Conservation (phyloP, 1,284 basidiomycete genomes). For the Bondarzewia mesenterica region DNA sequence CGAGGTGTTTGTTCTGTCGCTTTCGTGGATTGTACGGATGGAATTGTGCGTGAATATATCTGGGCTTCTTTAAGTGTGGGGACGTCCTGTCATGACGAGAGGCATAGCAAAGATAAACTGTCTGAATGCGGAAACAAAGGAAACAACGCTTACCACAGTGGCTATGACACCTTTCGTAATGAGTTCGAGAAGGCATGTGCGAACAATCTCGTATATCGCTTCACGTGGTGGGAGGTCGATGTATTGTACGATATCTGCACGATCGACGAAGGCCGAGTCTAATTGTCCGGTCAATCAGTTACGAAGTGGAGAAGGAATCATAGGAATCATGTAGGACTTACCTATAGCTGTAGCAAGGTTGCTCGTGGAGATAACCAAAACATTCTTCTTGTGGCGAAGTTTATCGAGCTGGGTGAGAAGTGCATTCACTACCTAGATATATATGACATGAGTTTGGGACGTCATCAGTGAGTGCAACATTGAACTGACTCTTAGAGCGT, state of each 20-base stretch:
- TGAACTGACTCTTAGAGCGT: constrained; percentile 78
- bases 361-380: constrained; percentile 93
- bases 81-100: background rate
- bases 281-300: background rate
- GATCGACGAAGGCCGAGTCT: constrained; percentile 95
- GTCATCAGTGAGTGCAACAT: background rate
- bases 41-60: constrained; percentile 39
- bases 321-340: constrained; percentile 25
- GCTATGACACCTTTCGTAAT: constrained; percentile 66
- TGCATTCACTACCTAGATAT: constrained; percentile 86
- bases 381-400: constrained; percentile 87
- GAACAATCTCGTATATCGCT: constrained; percentile 92
- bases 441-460: background rate
- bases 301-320: background rate
- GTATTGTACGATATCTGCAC: constrained; percentile 95
- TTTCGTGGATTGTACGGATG: constrained; percentile 12
- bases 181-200: constrained; percentile 78
- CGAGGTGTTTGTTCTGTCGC: constrained; percentile 15
- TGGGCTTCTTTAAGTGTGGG: constrained; percentile 35
- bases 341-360: constrained; percentile 94
- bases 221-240: constrained; percentile 85
- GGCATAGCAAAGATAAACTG: background rate
- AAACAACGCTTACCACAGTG: constrained; percentile 35
- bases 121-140: background rate
- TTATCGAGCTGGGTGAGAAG: constrained; percentile 96